These are phyloP conservation scores for Hypericum perforatum DNA, from an alignment of 345 rosid species.

Conservation along the genomic window DNA sequence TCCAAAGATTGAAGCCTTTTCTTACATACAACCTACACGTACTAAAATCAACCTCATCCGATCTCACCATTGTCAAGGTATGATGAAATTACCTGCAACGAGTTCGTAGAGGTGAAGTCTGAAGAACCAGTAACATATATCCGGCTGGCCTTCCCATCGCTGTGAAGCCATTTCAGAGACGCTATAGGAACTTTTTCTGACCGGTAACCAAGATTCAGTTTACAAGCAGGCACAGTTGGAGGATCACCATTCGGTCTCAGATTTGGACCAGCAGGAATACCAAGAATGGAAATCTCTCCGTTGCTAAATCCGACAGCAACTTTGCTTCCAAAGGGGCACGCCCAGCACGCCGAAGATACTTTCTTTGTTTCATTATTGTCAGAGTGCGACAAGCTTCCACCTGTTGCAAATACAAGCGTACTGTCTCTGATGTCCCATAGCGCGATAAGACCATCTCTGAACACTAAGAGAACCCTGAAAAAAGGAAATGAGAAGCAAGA, in stretches of 20 bases:
- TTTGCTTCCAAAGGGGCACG: conserved; percentile 74
- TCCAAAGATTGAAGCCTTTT: conserved; percentile 3
- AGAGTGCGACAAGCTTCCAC: conserved; percentile 45
- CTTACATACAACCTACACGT: too few species aligned
- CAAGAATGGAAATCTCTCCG: conserved; percentile 75
- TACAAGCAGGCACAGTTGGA: conserved; percentile 39
- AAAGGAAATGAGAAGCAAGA: neutral
- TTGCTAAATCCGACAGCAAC: conserved; percentile 70
- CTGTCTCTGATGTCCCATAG: conserved; percentile 78
- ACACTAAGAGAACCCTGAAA: conserved; percentile 66
- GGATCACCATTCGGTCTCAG: conserved; percentile 30
- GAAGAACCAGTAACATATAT: conserved; percentile 55
- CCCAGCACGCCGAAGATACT: conserved; percentile 84
- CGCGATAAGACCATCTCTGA: conserved; percentile 51
- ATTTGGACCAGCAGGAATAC: conserved; percentile 32
- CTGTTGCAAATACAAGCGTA: conserved; percentile 42
- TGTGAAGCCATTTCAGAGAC: conserved; percentile 57
- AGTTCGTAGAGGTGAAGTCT: conserved; percentile 39
- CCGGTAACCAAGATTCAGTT: conserved; percentile 80
- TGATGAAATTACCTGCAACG: conserved; percentile 40
- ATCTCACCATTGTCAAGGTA: neutral
- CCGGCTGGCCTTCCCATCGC: conserved; percentile 67
- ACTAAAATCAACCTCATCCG: too few species aligned
- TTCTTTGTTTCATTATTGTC: conserved; percentile 50
- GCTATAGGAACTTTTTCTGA: conserved; percentile 61